Evolutionary conservation across 805 yeast genomes (phyloP), one percentile per base, ranked within the genome.

Genomic region (Pichia occidentalis): DNA sequence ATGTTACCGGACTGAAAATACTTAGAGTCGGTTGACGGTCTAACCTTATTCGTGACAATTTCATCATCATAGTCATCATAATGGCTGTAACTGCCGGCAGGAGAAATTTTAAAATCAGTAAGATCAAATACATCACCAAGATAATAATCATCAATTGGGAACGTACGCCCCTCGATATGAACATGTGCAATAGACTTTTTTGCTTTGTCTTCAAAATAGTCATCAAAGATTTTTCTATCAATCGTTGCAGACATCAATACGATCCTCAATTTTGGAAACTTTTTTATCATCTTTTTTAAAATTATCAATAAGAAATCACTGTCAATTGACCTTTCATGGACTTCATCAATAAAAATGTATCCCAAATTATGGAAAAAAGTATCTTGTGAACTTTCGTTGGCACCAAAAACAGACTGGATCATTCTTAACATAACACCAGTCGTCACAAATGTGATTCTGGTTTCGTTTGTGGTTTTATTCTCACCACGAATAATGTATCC

Each of bases 231-330:
- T 8, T 68, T 67, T 1, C 80, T 71, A 51, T 85, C 84, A 29
- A 90, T 88, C 1, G 97, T 90, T 4, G 97, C 97, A 54, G 95
- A 83, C 97, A 92, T 90, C 35, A 92, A 66, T 8, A 90, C 70
- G 23, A 90, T 67, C 50, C 77, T 82, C 41, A 88, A 55, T 1
- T 75, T 69, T 0, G 73, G 72, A 37, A 61, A 69, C 34, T 65
- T 68, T 9, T 60, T 52, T 46, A 79, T 50, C 4, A 86, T 61
- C 26, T 70, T 70, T 50, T 85, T 87, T 44, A 90, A 63, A 33
- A 90, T 70, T 36, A 87, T 85, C 36, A 90, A 64, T 26, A 90
- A 65, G 40, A 88, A 77, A 58, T 90, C 97, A 43, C 88, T 77
- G 51, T 90, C 97, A 39, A 88, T 75, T 0, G 96, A 86, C 48